Percentiles rank a stretch among this genome's conserved stretches.
These are phyloP conservation scores for Ophiocordyceps sinensis DNA, from an alignment of 2,329 filamentous ascomycete genomes.

Conservation along the genomic window DNA sequence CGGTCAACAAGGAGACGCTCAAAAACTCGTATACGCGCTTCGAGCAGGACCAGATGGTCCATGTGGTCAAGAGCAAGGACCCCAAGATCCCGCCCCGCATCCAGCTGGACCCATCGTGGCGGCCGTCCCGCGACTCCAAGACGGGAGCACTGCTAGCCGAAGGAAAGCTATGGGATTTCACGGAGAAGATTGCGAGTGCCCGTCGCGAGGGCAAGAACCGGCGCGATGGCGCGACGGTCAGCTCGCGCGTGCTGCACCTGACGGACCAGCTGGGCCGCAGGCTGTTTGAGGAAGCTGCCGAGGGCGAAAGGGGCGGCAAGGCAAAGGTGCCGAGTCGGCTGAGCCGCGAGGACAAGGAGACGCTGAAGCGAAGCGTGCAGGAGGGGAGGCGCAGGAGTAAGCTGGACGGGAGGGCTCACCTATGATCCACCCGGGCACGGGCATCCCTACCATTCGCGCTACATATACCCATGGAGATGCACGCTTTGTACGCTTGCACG, in stretches of 20 bases:
- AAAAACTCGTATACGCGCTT: constrained; percentile 86
- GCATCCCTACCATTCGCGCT: background rate
- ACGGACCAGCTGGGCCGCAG: constrained; percentile 58
- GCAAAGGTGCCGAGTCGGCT: constrained; percentile 25
- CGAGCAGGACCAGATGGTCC: constrained; percentile 78
- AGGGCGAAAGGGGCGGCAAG: constrained; percentile 20
- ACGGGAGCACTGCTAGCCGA: constrained; percentile 50
- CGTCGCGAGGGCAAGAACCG: constrained; percentile 90
- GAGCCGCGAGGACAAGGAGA: constrained; percentile 34
- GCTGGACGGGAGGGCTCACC: constrained; percentile 34
- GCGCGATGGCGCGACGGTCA: constrained; percentile 82
- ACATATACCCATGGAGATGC: too few relatives aligned
- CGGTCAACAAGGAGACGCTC: constrained; percentile 94
- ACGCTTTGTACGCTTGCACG: too few relatives aligned
- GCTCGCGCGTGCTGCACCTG: constrained; percentile 62
- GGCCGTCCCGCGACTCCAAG: constrained; percentile 46
- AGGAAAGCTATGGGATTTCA: constrained; percentile 82
- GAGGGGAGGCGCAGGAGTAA: constrained; percentile 33
- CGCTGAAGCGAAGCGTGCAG: constrained; percentile 26
- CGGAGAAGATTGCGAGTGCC: constrained; percentile 69
- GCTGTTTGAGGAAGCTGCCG: constrained; percentile 47
- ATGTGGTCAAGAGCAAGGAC: constrained; percentile 56
- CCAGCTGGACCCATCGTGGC: constrained; percentile 61
- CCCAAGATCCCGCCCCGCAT: constrained; percentile 46
- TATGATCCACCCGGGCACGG: constrained; percentile 10